A percentile compares a stretch with the other conserved stretches of the same genome.
phyloP scores from a whole-genome alignment of 116 monocot genomes.

The Posidonia oceanica region DNA sequence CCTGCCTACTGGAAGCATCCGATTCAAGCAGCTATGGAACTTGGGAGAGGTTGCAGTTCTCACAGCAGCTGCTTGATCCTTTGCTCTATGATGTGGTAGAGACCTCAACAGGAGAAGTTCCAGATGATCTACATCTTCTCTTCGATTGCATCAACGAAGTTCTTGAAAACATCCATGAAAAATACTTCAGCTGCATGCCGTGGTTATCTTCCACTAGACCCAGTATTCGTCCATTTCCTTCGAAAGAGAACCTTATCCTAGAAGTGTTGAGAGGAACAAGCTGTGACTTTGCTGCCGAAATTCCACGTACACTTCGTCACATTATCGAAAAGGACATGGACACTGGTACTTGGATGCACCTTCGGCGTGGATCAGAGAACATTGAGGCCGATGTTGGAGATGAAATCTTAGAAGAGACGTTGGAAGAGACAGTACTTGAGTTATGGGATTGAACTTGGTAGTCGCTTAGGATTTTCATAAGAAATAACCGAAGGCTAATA shows the following conservation, averaged over 20 bases:
- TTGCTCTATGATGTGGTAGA: conserved; percentile 26
- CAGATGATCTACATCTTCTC: conserved; percentile 40
- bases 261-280: conserved; percentile 36
- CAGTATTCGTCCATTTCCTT: conserved; percentile 10
- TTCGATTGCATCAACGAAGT: conserved; percentile 64
- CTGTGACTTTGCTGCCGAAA: conserved; percentile 9
- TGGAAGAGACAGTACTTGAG: conserved; percentile 40
- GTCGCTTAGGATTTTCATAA: not conserved
- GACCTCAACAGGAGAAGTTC: conserved; percentile 5
- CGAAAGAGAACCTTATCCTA: conserved; percentile 19
- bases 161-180: conserved; percentile 33
- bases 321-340: conserved; percentile 32
- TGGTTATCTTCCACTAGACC: conserved; percentile 25
- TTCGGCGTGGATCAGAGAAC: conserved; percentile 22
- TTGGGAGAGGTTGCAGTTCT: conserved; percentile 22
- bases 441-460: not conserved
- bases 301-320: conserved; percentile 29
- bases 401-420: conserved; percentile 37
- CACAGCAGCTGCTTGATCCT: conserved; percentile 21
- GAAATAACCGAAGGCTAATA: too few relatives aligned
- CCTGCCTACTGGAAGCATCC: conserved; percentile 27
- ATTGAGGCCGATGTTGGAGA: conserved; percentile 30
- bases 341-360: conserved; percentile 31
- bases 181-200: conserved; percentile 16
- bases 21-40: conserved; percentile 15